These are phyloP conservation scores for Wickerhamomyces canadensis DNA, from an alignment of 805 yeast species.

Conservation along the genomic window DNA sequence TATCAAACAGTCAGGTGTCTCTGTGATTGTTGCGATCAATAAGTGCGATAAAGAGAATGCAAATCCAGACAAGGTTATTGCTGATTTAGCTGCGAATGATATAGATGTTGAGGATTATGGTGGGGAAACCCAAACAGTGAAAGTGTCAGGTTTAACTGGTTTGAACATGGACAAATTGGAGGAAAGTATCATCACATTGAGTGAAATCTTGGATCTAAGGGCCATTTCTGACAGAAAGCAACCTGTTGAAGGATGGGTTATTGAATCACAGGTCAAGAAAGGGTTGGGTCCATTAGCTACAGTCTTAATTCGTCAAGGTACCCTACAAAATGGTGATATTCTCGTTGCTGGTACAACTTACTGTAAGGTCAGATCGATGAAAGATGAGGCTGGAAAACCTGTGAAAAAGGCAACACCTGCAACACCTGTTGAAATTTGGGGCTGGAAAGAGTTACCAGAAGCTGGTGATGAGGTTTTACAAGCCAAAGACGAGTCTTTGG, in stretches of 20 bases:
- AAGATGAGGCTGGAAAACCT: constrained; percentile 63
- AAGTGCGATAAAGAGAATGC: constrained; percentile 83
- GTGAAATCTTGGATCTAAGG: constrained; percentile 77
- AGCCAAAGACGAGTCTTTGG: constrained; percentile 66
- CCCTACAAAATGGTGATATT: constrained; percentile 61
- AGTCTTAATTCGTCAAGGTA: constrained; percentile 74
- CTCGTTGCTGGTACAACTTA: constrained; percentile 83
- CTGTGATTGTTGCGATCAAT: constrained; percentile 85
- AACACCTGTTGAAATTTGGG: constrained; percentile 83
- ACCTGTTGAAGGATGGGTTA: constrained; percentile 78
- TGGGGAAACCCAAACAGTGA: constrained; percentile 88
- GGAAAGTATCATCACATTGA: constrained; percentile 78
- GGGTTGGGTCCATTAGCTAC: constrained; percentile 87
- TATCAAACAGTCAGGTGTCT: constrained; percentile 75
- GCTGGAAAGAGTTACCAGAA: constrained; percentile 91
- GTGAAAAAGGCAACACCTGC: constrained; percentile 75
- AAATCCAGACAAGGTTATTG: constrained; percentile 67
- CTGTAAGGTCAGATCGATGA: constrained; percentile 77
- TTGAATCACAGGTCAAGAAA: constrained; percentile 77
- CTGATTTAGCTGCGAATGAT: constrained; percentile 71
- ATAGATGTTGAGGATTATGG: constrained; percentile 90
- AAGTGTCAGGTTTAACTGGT: constrained; percentile 86
- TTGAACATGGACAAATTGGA: constrained; percentile 84
- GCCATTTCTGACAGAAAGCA: constrained; percentile 44
- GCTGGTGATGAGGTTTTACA: constrained; percentile 84